These are phyloP conservation scores for Phytophthora quininea DNA, from an alignment of 352 stramenopile species.

Conservation along the genomic window DNA sequence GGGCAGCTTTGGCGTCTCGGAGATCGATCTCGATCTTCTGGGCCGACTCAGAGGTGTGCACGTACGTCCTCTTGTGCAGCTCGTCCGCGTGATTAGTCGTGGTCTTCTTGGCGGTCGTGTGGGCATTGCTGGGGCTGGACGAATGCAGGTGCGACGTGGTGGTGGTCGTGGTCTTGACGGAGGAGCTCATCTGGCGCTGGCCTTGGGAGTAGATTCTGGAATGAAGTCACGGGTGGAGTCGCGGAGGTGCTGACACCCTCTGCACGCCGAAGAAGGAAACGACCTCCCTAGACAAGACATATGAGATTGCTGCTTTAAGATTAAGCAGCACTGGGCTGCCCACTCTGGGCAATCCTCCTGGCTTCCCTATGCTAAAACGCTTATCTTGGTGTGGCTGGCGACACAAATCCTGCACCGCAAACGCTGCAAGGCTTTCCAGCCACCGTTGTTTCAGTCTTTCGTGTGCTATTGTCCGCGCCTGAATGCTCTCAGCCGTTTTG, in stretches of 20 bases:
- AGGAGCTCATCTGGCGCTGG: constrained; percentile 20
- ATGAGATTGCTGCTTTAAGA: not conserved
- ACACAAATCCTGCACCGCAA: too few species aligned
- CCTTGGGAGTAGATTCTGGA: not conserved
- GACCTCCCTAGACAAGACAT: not conserved
- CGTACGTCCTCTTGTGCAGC: constrained; percentile 21
- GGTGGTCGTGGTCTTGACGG: constrained; percentile 28
- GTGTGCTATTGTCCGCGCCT: too few species aligned
- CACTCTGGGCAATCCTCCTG: too few species aligned
- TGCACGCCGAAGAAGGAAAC: not conserved
- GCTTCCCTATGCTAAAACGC: not conserved
- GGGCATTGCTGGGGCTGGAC: constrained; percentile 6
- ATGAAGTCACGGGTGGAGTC: not conserved
- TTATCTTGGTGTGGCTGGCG: not conserved
- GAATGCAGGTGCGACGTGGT: constrained; percentile 27
- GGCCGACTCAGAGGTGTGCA: constrained; percentile 29
- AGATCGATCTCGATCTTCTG: constrained; percentile 33
- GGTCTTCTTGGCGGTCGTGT: constrained; percentile 24
- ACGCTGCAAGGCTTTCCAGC: too few species aligned
- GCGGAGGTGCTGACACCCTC: not conserved
- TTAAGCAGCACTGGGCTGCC: too few species aligned
- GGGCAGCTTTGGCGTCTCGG: constrained; percentile 30
- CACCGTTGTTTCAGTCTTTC: too few species aligned
- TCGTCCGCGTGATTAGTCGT: constrained; percentile 18
- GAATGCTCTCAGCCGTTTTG: too few species aligned